Evolutionary conservation across 306 rosid species (phyloP).

Genomic region (Adenanthera pavonina): DNA sequence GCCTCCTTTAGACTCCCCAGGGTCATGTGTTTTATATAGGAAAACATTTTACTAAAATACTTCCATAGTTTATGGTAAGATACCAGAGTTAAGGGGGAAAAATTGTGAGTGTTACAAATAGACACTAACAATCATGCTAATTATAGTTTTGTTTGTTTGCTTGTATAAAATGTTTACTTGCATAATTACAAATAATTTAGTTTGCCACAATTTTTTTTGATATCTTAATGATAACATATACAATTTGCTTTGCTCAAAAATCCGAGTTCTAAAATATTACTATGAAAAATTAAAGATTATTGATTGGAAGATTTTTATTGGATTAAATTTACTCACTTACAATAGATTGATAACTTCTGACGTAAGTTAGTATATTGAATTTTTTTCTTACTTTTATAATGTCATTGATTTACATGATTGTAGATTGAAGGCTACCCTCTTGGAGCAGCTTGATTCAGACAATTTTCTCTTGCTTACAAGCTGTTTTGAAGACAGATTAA

Average conservation of each 20-base stretch:
- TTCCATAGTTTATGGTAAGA: not conserved
- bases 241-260: no score
- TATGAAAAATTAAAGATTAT: not conserved
- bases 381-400: conserved; percentile 22
- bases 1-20: not conserved
- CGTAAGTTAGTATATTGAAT: not conserved
- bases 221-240: no score
- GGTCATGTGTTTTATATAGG: not conserved
- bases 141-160: not conserved
- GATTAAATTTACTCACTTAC: not conserved
- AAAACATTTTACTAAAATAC: not conserved
- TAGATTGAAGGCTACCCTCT: conserved; percentile 69
- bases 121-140: not conserved
- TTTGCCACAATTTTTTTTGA: no score
- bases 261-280: not conserved
- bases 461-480: conserved; percentile 49
- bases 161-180: not conserved
- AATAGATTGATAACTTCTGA: conserved; percentile 2
- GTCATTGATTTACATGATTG: conserved; percentile 31
- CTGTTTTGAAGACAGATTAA: conserved; percentile 65
- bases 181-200: no score
- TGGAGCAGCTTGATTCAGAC: conserved; percentile 58
- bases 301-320: not conserved
- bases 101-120: not conserved
- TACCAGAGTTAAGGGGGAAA: not conserved